Evolutionary conservation across 345 rosid genomes (phyloP).

Genomic region (Noccaea caerulescens): DNA sequence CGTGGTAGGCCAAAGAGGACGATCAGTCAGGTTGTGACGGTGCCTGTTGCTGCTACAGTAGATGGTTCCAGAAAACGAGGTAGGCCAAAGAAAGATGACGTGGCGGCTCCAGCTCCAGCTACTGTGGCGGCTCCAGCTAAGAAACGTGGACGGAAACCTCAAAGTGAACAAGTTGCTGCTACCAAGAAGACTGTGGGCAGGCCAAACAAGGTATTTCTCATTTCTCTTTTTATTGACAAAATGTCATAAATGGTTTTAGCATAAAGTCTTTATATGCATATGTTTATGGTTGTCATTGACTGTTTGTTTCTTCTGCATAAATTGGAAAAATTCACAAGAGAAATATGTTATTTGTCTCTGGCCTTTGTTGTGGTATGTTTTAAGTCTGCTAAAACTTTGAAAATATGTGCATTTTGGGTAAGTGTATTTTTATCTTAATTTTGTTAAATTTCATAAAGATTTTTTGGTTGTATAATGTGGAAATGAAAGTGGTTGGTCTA

Average conservation of each 20-base stretch:
- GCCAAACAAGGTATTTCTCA: slow-evolving; percentile 61
- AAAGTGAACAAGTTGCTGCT: slow-evolving; percentile 24
- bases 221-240: not conserved
- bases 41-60: not conserved
- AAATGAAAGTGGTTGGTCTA: slow-evolving; percentile 14
- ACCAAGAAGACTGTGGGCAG: slow-evolving; percentile 55
- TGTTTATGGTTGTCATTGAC: not conserved
- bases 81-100: slow-evolving; percentile 55
- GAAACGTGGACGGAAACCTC: slow-evolving; percentile 59
- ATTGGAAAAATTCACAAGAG: not conserved
- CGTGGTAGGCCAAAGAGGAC: slow-evolving; percentile 41
- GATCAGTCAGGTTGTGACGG: not conserved
- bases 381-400: not conserved
- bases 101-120: not conserved
- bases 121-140: slow-evolving; percentile 40
- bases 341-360: slow-evolving; percentile 8
- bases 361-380: not conserved
- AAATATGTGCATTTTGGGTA: not conserved
- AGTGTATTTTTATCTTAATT: slow-evolving; percentile 5
- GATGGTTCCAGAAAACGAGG: slow-evolving; percentile 52
- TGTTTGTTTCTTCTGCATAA: not conserved
- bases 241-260: not conserved
- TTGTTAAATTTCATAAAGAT: not conserved
- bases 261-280: slow-evolving; percentile 5
- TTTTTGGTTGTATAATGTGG: not conserved